Base-by-base conservation (phyloP, 1,284 basidiomycete species). In the Austroboletus niveus region DNA sequence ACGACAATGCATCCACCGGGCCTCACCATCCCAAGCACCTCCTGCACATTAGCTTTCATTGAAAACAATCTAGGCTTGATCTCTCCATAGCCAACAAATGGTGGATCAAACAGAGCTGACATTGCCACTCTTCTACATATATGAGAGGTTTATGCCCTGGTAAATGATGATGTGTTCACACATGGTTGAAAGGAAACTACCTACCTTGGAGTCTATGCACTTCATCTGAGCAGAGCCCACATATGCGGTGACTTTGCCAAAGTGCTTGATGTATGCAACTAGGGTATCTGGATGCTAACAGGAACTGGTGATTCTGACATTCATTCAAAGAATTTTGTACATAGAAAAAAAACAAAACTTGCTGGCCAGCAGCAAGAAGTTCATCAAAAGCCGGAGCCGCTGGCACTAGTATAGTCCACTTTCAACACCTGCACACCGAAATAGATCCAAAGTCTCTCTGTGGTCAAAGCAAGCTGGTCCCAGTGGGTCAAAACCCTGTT, bases 261-360 rank as follows among this genome's bases (percentile, higher is more conserved):
- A 87, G 75, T 85, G 80, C 57, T 83, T 86, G 39, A 85, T 85
- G 59, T 88, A 90, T 8, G 84, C 85, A 35, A 90, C 85, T 55
- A 91, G 74, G 1, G 88, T 90, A 64, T 91, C 88, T 1, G 86
- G 85, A 62, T 91, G 88, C n/a, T n/a, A n/a, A n/a, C n/a, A n/a
- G n/a, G n/a, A n/a, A n/a, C n/a, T n/a, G n/a, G n/a, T n/a, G n/a
- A n/a, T n/a, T n/a, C n/a, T n/a, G n/a, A n/a, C n/a, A n/a, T n/a
- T n/a, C n/a, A n/a, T n/a, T n/a, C n/a, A n/a, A n/a, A n/a, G n/a
- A n/a, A n/a, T n/a, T n/a, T n/a, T n/a, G n/a, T n/a, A n/a, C n/a
- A n/a, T n/a, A n/a, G n/a, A n/a, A n/a, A n/a, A n/a, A n/a, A n/a
- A n/a, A n/a, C n/a, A n/a, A n/a, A n/a, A n/a, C n/a, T n/a, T n/a